These are phyloP conservation scores for Tuctoria greenei DNA, from an alignment of 176 grass and related monocot species.

Conservation along the genomic window DNA sequence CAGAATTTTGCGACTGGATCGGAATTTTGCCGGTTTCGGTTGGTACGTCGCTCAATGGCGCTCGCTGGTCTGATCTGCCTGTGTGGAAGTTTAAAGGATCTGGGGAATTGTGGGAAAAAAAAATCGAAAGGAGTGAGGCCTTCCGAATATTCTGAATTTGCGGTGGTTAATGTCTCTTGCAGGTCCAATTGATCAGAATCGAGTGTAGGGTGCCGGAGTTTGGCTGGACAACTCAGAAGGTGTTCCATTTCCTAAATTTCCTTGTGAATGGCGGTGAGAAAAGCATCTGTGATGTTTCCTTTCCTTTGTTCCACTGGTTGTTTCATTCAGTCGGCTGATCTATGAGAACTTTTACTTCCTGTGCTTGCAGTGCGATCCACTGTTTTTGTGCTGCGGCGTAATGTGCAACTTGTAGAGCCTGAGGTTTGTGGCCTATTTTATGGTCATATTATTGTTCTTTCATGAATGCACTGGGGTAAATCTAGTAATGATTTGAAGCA, in stretches of 20 bases:
- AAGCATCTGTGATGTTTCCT: not conserved
- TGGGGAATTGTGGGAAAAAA: not conserved
- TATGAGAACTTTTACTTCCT: not conserved
- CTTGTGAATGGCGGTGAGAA: conserved; percentile 86
- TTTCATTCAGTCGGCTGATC: conserved; percentile 14
- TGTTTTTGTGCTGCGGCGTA: conserved; percentile 71
- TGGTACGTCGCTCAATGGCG: not conserved
- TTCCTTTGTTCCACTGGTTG: not conserved
- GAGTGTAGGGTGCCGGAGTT: conserved; percentile 99
- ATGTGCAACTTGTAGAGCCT: conserved; percentile 70
- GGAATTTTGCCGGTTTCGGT: not conserved
- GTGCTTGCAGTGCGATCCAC: conserved; percentile 69
- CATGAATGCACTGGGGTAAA: not conserved
- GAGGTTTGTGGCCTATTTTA: conserved; percentile 52
- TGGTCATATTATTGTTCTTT: not conserved
- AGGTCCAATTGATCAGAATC: conserved; percentile 99
- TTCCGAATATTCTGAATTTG: not conserved
- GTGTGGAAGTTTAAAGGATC: not conserved
- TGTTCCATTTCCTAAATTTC: conserved; percentile 99
- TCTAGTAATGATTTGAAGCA: conserved; percentile 18
- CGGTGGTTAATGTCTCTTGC: conserved; percentile 6
- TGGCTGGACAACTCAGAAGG: conserved; percentile 98
- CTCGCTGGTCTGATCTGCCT: not conserved
- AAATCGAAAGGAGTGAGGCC: not conserved
- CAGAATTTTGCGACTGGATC: not conserved